phyloP scores from a whole-genome alignment of 768 basidiomycete species.

The Leccinum broughii region DNA sequence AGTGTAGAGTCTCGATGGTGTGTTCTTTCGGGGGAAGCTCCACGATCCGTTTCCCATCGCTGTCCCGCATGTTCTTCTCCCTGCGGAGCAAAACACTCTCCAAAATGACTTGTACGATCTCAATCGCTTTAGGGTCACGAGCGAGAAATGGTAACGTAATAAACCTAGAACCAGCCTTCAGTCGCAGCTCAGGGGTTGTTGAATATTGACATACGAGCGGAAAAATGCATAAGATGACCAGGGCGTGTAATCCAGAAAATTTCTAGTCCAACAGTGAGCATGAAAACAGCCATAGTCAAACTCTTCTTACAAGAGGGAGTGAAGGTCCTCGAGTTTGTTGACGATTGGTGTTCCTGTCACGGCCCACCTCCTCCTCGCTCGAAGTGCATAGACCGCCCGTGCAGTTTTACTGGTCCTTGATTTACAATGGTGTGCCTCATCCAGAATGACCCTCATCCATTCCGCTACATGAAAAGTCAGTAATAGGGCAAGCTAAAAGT shows the following conservation, averaged over 20 bases:
- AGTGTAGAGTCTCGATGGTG: conserved; percentile 69
- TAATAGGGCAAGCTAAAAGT: neutral
- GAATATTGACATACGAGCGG: conserved; percentile 59
- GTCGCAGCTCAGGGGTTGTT: neutral
- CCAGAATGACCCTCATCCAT: conserved; percentile 82
- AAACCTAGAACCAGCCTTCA: conserved; percentile 50
- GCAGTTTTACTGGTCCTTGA: conserved; percentile 86
- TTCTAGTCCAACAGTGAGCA: conserved; percentile 42
- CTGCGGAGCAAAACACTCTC: conserved; percentile 85
- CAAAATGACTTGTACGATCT: conserved; percentile 92
- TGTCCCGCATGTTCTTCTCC: conserved; percentile 92
- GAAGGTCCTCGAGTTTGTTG: conserved; percentile 89
- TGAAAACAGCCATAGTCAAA: conserved; percentile 38
- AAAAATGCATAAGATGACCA: conserved; percentile 89
- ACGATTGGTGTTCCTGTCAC: conserved; percentile 96
- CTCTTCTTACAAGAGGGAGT: conserved; percentile 73
- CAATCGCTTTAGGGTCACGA: conserved; percentile 89
- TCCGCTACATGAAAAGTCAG: conserved; percentile 48
- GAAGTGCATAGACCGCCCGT: conserved; percentile 83
- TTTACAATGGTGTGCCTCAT: conserved; percentile 96
- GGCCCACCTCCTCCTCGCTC: conserved; percentile 82
- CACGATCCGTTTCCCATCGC: conserved; percentile 83
- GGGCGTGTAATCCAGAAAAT: conserved; percentile 74
- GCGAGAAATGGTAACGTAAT: conserved; percentile 91
- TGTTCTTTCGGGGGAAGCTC: conserved; percentile 87